Evolutionary conservation across 257 asterid genomes (phyloP), one percentile per base, ranked within the genome.

Genomic region (Apocynum venetum): DNA sequence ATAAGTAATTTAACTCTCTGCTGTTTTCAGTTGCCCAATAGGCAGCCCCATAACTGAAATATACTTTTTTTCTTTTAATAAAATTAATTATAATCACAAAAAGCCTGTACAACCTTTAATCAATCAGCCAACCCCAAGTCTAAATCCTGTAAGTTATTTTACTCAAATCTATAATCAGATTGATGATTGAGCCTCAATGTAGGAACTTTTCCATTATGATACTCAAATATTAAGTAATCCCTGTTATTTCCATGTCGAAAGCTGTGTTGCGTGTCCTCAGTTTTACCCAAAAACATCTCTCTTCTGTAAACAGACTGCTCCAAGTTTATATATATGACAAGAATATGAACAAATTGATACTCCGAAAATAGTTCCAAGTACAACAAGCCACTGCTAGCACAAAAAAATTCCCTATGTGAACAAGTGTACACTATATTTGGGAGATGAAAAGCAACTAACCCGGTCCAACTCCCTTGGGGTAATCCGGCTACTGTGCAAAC

Each of bases 381-480:
- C 53, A 65, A 8, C 43, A 51, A 74, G 51, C 35, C 69, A 60
- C 11, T 12, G n/a, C 52, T 17, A 20, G 68, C 43, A n/a, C 51
- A 19, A 15, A 55, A 3, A 13, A 8, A 41, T 74, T 41, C 56
- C 8, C 20, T 2, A 44, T n/a, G 12, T 35, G 49, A 57, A 44
- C 68, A 71, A 72, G 81, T 19, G 83, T 9, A 63, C 15, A 47
- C 77, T 57, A 67, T 73, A 73, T 80, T 73, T 68, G 31, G 14
- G 7, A 43, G 73, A 36, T 43, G 40, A 66, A 77, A 79, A 69
- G 76, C 64, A 76, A 90, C 99, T 88, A 79, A 93, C 99, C 87
- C 99, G 88, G 81, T 96, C 99, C 90, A 96, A 87, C 88, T 96
- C 99, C 84, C 99, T 89, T 40, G 91, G 92, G 79, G 95, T 91